phyloP scores from a whole-genome alignment of 1,284 basidiomycete species.

The Leccinum olivaceoglutinosum region DNA sequence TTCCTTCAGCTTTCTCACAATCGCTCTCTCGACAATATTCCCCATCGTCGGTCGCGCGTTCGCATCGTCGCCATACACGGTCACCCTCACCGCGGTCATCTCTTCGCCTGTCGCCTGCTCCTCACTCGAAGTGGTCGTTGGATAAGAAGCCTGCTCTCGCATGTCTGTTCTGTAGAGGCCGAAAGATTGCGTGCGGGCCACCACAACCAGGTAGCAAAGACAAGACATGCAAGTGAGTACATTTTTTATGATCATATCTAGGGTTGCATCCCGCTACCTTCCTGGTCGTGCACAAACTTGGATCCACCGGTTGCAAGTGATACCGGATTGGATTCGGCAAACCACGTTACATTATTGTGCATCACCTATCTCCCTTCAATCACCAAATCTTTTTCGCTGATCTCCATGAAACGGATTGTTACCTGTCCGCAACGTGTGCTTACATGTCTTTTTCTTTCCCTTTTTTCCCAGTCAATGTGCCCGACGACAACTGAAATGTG shows the following conservation, averaged over 20 bases:
- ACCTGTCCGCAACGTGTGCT: conserved; percentile 11
- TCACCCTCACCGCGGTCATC: conserved; percentile 22
- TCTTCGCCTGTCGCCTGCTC: conserved; percentile 17
- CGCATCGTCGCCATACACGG: conserved; percentile 19
- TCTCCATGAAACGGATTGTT: conserved; percentile 14
- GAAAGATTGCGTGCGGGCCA: conserved; percentile 62
- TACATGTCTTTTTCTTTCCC: conserved; percentile 11
- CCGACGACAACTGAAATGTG: conserved; percentile 51
- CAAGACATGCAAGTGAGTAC: conserved; percentile 57
- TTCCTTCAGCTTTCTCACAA: conserved; percentile 8
- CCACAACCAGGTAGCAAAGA: conserved; percentile 44
- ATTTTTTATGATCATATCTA: conserved; percentile 1
- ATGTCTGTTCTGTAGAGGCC: conserved; percentile 56
- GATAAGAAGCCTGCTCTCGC: conserved; percentile 52
- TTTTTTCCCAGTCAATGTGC: conserved; percentile 50
- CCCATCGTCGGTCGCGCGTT: conserved; percentile 14
- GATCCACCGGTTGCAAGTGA: conserved; percentile 9
- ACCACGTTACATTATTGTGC: background rate
- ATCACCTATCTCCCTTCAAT: conserved; percentile 21
- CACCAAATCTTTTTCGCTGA: conserved; percentile 15
- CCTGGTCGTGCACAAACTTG: conserved; percentile 1
- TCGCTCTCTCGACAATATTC: conserved; percentile 13
- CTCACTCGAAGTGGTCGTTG: conserved; percentile 18
- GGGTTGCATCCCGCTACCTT: background rate
- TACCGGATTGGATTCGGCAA: conserved; percentile 11